Percentiles rank a stretch among this genome's conserved stretches.
Conservation (phyloP, 306 rosid species). For the Rosa multiflora region DNA sequence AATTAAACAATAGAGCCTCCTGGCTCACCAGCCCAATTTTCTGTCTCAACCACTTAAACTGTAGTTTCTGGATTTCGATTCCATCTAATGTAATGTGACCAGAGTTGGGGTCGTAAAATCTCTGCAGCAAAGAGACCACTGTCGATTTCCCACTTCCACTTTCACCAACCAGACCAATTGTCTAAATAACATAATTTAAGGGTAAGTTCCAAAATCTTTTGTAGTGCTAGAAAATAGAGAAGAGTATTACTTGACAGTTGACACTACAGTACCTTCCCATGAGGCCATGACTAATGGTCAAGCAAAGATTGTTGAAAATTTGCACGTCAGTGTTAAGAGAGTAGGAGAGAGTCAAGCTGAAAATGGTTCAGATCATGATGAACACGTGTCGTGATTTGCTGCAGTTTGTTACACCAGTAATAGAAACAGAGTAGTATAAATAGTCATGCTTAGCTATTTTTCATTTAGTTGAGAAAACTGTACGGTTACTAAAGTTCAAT, state of each 20-base stretch:
- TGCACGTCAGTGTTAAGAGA: not conserved
- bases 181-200: slow-evolving; percentile 2
- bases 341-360: too few relatives aligned
- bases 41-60: not conserved
- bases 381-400: too few relatives aligned
- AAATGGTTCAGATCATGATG: too few relatives aligned
- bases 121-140: slow-evolving; percentile 10
- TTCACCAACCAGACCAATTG: slow-evolving; percentile 29
- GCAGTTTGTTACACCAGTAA: too few relatives aligned
- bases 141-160: slow-evolving; percentile 26
- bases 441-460: too few relatives aligned
- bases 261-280: not conserved
- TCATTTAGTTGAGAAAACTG: too few relatives aligned
- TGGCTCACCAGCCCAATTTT: slow-evolving; percentile 32
- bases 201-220: not conserved
- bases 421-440: too few relatives aligned
- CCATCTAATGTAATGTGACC: slow-evolving; percentile 23
- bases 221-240: too few relatives aligned
- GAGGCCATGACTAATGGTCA: too few relatives aligned
- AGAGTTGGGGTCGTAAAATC: slow-evolving; percentile 26
- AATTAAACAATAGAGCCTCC: slow-evolving; percentile 14
- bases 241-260: too few relatives aligned
- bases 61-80: slow-evolving; percentile 20
- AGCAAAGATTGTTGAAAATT: too few relatives aligned
- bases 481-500: too few relatives aligned